Base-by-base conservation (phyloP, 371 early-diverging fungal genomes). In the Apophysomyces elegans region DNA sequence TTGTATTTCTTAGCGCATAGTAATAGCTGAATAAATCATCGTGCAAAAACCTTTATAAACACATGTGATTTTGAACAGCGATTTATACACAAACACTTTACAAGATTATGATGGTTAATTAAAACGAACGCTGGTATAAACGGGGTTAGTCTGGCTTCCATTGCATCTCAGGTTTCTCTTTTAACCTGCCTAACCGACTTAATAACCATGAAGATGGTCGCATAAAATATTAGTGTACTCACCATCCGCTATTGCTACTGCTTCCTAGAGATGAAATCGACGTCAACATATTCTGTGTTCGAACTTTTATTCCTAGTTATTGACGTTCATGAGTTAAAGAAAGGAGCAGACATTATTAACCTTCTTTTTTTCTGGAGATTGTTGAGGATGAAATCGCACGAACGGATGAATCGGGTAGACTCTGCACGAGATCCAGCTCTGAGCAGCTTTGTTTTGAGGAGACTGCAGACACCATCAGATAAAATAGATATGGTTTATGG, bases 341-440 rank as follows among this genome's bases (percentile, higher is more conserved):
- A 41, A 41, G 54, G 9, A 11, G 21, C 32, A 5, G 2, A 5
- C 7, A 45, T 12, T 44, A 8, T 41, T 47, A 59, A 65, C 65
- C 65, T 35, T 65, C 68, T 59, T 36, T 63, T 37, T 50, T 62
- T 26, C 39, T 45, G 18, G 37, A 8, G 5, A 16, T 59, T 13
- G 68, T 43, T 16, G 41, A 59, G 9, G 61, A 44, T 11, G 61
- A 45, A 32, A 46, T 37, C 35, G 14, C 26, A 11, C 21, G n/a
- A 26, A 7, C 21, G 54, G 32, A n/a, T 50, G 54, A 21, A 50
- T 50, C 13, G 16, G 50, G 62, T 32, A 43, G 8, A 12, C n/a
- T 37, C 37, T 62, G 70, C 45, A 65, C 54, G 70, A 80, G 72
- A 68, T 77, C 77, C 64, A 69, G 72, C 65, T 80, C 80, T 58